Base-by-base conservation (phyloP, 177 flowering plant genomes). In the Telopea speciosissima region DNA sequence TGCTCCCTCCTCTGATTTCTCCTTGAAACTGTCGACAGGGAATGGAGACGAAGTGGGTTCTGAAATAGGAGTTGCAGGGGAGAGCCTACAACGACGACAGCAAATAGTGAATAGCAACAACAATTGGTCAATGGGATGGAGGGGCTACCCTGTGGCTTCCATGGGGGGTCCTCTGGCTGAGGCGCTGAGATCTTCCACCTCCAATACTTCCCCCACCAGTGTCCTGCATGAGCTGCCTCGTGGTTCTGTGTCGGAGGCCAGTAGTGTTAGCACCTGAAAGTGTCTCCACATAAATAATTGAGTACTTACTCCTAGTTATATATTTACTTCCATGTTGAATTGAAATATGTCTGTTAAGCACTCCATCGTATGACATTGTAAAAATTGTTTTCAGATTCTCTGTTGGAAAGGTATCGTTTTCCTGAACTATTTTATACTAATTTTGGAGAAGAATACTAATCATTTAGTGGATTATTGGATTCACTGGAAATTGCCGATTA, bases 121-220 rank as follows among this genome's bases (percentile, higher is more conserved):
- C 8, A 79, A 70, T 68, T 89, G 91, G 92, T 75, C 49, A 16
- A 23, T 68, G 0, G 83, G 85, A 33, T 86, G 91, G 90, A 80
- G 79, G 0, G n/a, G 81, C 5, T 76, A 76, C 45, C 84, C 68
- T 24, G 86, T 78, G 66, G 79, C 83, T 54, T 79, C 87, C 0
- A 85, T 89, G 92, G 96, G 92, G 1, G 96, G 96, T 12, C 97
- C 96, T 1, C 86, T 92, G 1, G 96, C 94, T 0, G 97, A 92
- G 81, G 96, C 93, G 0, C 73, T 92, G 59, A 75, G 96, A 33
- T 90, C 96, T 0, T 83, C 92, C 2, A 36, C 40, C 9, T 69
- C 86, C 19, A 79, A 73, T 70, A 79, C 87, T 1, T 84, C 93
- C 0, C 92, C 93, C 0, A 88, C 88, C 0, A 90, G 89, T 40